Evolutionary conservation across 768 basidiomycete genomes (phyloP), one percentile per base, ranked within the genome.

Genomic region (Agaricus sinodeliciosus): DNA sequence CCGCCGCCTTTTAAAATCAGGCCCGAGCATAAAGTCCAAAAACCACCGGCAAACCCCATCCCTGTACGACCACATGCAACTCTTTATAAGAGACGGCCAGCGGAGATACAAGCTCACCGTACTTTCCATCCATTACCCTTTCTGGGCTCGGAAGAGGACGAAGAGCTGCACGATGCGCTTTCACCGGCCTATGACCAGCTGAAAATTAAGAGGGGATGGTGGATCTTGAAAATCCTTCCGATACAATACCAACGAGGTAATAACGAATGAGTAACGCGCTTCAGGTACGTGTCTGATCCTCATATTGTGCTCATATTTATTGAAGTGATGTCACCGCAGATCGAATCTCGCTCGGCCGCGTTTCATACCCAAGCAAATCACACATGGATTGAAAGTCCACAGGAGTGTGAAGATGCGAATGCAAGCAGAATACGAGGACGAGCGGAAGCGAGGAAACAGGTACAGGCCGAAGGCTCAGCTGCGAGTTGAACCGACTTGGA

Each of bases 201-300:
- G 22, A 56, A 58, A 39, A 45, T 78, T 1, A 58, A 64, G 27
- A 68, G 58, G 43, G 40, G 25, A 0, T 90, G 89, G 88, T 90
- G 88, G 89, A 49, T 80, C 31, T 67, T 90, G 37, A 89, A 91
- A 63, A 4, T 78, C 7, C 40, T 81, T 12, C 82, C 80, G 3
- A 41, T 78, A 49, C 63, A 63, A 13, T 74, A 69, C 55, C 75
- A 76, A 57, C 64, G 56, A 44, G 60, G 61, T 4, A 65, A 74
- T 54, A 65, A 70, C 49, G 43, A 60, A 34, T 75, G 73, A 75
- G 64, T 64, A 3, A 61, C 65, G 11, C 62, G 65, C 40, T 63
- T 67, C 36, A 64, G 69, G 66, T 72, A 31, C 3, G 71, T 65
- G 5, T n/a, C n/a, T 34, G 16, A 19, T 9, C 11, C n/a, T 9